Percentiles rank a stretch among this genome's conserved stretches.
phyloP scores from a whole-genome alignment of 768 basidiomycete species.

The Russula vinacea region DNA sequence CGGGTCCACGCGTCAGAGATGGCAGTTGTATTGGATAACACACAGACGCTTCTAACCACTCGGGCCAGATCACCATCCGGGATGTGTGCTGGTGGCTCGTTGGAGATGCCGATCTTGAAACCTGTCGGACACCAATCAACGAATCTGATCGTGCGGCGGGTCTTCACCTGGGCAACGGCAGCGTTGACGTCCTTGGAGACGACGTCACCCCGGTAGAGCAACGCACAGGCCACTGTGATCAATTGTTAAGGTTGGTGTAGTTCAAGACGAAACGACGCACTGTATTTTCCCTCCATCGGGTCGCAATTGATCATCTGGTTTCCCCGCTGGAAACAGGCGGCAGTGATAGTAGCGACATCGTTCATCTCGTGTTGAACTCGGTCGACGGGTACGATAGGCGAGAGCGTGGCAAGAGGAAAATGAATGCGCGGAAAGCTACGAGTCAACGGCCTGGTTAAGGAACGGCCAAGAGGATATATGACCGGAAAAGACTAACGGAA shows the following conservation, averaged over 20 bases:
- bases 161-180: constrained; percentile 70
- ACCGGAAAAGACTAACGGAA: constrained; percentile 41
- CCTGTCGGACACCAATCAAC: constrained; percentile 80
- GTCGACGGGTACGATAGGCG: constrained; percentile 58
- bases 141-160: constrained; percentile 74
- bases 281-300: constrained; percentile 77
- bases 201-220: constrained; percentile 73
- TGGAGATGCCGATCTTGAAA: constrained; percentile 77
- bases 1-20: constrained; percentile 76
- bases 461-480: constrained; percentile 24
- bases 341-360: constrained; percentile 45
- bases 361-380: constrained; percentile 67
- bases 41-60: constrained; percentile 70
- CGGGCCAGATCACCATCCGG: constrained; percentile 75
- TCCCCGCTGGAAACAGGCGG: constrained; percentile 17
- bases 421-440: constrained; percentile 58
- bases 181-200: constrained; percentile 76
- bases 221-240: constrained; percentile 57
- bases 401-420: constrained; percentile 65
- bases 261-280: constrained; percentile 35
- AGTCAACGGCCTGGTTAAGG: not conserved
- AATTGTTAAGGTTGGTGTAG: not conserved
- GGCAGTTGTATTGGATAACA: constrained; percentile 71
- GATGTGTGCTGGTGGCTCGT: constrained; percentile 71
- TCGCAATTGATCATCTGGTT: constrained; percentile 72